These are phyloP conservation scores for Aureoboletus auriporus DNA, from an alignment of 768 basidiomycete species.

Conservation along the genomic window DNA sequence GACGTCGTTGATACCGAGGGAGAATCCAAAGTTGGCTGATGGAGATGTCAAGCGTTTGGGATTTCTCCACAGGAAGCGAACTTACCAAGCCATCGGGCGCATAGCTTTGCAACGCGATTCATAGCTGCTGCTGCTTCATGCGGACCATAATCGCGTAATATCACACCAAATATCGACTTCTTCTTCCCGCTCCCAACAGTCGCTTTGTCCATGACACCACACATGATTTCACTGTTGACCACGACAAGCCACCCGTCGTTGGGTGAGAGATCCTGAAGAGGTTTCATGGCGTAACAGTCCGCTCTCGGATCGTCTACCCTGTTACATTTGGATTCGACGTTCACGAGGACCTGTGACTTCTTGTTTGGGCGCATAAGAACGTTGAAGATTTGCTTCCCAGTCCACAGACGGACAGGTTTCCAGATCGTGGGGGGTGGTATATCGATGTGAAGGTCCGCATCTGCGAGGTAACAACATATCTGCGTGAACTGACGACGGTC, in stretches of 20 bases:
- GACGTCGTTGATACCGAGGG: slow-evolving; percentile 97
- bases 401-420: slow-evolving; percentile 94
- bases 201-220: slow-evolving; percentile 98
- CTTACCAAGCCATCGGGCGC: slow-evolving; percentile 88
- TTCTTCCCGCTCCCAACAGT: slow-evolving; percentile 98
- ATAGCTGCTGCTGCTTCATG: slow-evolving; percentile 93
- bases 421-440: slow-evolving; percentile 92
- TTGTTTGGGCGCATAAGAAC: slow-evolving; percentile 94
- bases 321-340: slow-evolving; percentile 94
- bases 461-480: slow-evolving; percentile 91
- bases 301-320: slow-evolving; percentile 76
- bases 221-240: slow-evolving; percentile 98
- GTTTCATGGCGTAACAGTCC: slow-evolving; percentile 60
- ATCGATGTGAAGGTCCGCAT: slow-evolving; percentile 89
- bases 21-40: slow-evolving; percentile 95
- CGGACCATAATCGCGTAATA: slow-evolving; percentile 93
- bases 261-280: slow-evolving; percentile 81
- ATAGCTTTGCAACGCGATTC: slow-evolving; percentile 93
- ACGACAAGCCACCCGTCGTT: slow-evolving; percentile 98
- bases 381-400: slow-evolving; percentile 98
- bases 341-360: slow-evolving; percentile 76
- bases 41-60: slow-evolving; percentile 2
- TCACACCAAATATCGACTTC: slow-evolving; percentile 98
- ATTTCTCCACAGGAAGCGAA: slow-evolving; percentile 1
- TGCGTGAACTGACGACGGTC: slow-evolving; percentile 94